phyloP scores from a whole-genome alignment of 2,329 filamentous ascomycete species.

The Pseudogymnoascus sp. region DNA sequence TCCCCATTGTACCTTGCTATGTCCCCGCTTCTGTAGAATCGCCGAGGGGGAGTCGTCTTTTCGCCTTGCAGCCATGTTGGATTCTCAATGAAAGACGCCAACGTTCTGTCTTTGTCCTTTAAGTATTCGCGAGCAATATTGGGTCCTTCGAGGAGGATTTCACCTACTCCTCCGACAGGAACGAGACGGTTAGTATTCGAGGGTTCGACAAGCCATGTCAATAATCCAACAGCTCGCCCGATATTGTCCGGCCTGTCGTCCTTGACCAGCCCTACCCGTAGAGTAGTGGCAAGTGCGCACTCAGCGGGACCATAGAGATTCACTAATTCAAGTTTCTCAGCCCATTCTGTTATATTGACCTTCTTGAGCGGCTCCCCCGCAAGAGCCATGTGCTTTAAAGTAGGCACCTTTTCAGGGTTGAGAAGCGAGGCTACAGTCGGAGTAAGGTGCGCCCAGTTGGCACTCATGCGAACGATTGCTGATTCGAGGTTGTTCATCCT shows the following conservation, averaged over 20 bases:
- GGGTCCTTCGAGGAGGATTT: slow-evolving; percentile 14
- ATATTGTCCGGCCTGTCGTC: background rate
- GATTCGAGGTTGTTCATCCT: slow-evolving; percentile 17
- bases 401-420: slow-evolving; percentile 12
- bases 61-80: slow-evolving; percentile 7
- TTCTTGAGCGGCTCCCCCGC: slow-evolving; percentile 51
- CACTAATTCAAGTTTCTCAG: slow-evolving; percentile 29
- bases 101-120: slow-evolving; percentile 11
- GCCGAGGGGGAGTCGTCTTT: background rate
- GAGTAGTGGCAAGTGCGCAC: slow-evolving; percentile 37
- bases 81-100: slow-evolving; percentile 13
- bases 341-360: slow-evolving; percentile 25
- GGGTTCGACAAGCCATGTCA: slow-evolving; percentile 14
- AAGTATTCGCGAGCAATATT: slow-evolving; percentile 14
- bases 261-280: background rate
- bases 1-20: slow-evolving; percentile 52
- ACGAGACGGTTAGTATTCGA: slow-evolving; percentile 7
- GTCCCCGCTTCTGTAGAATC: slow-evolving; percentile 57
- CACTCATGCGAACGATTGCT: slow-evolving; percentile 14
- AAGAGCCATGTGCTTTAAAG: slow-evolving; percentile 9
- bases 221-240: background rate
- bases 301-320: slow-evolving; percentile 74
- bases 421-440: slow-evolving; percentile 16
- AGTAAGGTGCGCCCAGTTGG: slow-evolving; percentile 18
- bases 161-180: slow-evolving; percentile 12